Conservation (phyloP, 2,329 filamentous ascomycete genomes). For the Curvularia eragrostidis region DNA sequence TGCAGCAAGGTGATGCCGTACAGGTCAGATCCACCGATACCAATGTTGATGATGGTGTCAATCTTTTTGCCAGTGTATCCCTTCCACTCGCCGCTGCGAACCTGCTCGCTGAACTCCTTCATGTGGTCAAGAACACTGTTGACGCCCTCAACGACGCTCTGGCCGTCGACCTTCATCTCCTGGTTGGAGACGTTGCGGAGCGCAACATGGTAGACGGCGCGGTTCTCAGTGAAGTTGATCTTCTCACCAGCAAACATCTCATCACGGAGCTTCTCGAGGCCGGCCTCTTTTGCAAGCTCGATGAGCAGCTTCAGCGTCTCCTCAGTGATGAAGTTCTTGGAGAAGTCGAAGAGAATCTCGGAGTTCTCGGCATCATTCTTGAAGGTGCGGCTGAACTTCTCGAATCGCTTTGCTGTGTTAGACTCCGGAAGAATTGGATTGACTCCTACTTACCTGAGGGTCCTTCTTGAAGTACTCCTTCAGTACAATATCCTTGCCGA, state of each 20-base stretch:
- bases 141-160: conserved; percentile 94
- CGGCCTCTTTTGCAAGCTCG: conserved; percentile 89
- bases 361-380: conserved; percentile 76
- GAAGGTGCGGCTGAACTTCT: conserved; percentile 89
- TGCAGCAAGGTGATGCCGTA: conserved; percentile 61
- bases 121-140: conserved; percentile 93
- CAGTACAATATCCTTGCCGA: conserved; percentile 88
- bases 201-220: conserved; percentile 94
- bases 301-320: conserved; percentile 87
- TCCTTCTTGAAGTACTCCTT: conserved; percentile 93
- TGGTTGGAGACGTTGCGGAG: conserved; percentile 88
- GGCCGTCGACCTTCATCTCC: conserved; percentile 82
- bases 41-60: conserved; percentile 94
- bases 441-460: conserved; percentile 53
- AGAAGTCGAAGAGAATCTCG: conserved; percentile 97
- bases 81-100: conserved; percentile 95
- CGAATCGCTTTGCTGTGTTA: conserved; percentile 69
- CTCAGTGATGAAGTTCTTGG: conserved; percentile 97
- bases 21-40: conserved; percentile 98
- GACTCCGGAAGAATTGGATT: background rate
- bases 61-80: conserved; percentile 97
- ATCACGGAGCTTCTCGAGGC: conserved; percentile 91
- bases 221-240: conserved; percentile 99
- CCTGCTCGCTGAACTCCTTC: conserved; percentile 96
- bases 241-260: conserved; percentile 97